Evolutionary conservation across 164 flowering plant species (phyloP).

Genomic region (Umbilicus rupestris): DNA sequence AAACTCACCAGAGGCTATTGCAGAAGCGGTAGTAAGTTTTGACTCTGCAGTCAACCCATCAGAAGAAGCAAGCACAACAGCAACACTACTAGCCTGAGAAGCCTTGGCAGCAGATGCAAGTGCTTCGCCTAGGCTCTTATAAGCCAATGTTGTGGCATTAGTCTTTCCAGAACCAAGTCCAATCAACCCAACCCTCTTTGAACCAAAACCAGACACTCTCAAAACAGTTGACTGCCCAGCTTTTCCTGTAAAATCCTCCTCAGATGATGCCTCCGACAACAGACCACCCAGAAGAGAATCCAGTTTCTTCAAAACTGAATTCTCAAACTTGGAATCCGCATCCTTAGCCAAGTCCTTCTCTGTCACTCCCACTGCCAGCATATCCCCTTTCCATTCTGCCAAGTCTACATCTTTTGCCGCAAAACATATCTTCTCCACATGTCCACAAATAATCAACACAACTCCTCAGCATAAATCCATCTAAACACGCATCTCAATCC

Average conservation of each 20-base stretch:
- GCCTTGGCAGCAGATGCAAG: slow-evolving; percentile 71
- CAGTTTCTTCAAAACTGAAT: slow-evolving; percentile 48
- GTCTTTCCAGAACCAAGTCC: slow-evolving; percentile 56
- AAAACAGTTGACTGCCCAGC: slow-evolving; percentile 71
- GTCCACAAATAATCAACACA: slow-evolving; percentile 12
- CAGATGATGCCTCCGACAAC: slow-evolving; percentile 64
- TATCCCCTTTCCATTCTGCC: slow-evolving; percentile 93
- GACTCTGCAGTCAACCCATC: slow-evolving; percentile 47
- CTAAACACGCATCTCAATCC: background rate
- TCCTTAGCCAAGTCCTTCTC: slow-evolving; percentile 84
- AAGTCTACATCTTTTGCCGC: slow-evolving; percentile 49
- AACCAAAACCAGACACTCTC: slow-evolving; percentile 70
- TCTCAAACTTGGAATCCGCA: slow-evolving; percentile 53
- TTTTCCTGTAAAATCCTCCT: slow-evolving; percentile 94
- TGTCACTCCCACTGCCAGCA: slow-evolving; percentile 79
- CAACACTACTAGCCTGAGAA: slow-evolving; percentile 64
- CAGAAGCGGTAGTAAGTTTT: slow-evolving; percentile 54
- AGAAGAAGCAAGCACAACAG: slow-evolving; percentile 64
- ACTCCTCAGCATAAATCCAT: background rate
- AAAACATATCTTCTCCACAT: slow-evolving; percentile 34
- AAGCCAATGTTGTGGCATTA: slow-evolving; percentile 22
- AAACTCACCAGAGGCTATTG: slow-evolving; percentile 28
- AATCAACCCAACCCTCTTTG: slow-evolving; percentile 69
- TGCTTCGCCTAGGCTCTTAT: slow-evolving; percentile 52
- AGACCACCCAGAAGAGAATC: slow-evolving; percentile 65